Conservation (phyloP, 495 filamentous ascomycete genomes). For the Xylaria intraflava region DNA sequence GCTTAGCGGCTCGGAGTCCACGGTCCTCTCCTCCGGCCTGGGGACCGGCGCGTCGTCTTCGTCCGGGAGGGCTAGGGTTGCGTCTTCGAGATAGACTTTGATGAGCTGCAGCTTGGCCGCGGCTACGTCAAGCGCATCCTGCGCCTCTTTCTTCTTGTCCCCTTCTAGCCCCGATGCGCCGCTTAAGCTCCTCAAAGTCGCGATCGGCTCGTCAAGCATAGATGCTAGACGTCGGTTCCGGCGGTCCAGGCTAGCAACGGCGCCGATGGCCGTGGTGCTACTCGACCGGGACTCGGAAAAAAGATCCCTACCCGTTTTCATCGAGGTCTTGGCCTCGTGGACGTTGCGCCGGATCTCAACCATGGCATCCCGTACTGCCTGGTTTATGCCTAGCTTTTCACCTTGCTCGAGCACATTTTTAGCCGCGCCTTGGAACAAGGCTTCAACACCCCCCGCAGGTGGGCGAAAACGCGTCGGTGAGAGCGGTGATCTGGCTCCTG, state of each 20-base stretch:
- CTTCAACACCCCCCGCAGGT: conserved; percentile 61
- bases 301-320: conserved; percentile 22
- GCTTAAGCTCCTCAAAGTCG: conserved; percentile 52
- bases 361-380: conserved; percentile 83
- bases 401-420: conserved; percentile 73
- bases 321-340: conserved; percentile 36
- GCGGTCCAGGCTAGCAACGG: conserved; percentile 50
- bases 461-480: conserved; percentile 56
- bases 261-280: conserved; percentile 14
- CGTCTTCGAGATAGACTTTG: conserved; percentile 67
- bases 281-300: conserved; percentile 22
- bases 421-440: conserved; percentile 77
- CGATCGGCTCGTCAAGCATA: conserved; percentile 64
- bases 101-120: conserved; percentile 72
- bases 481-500: conserved; percentile 42
- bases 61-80: conserved; percentile 48
- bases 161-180: conserved; percentile 22
- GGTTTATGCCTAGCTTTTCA: conserved; percentile 82
- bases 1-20: conserved; percentile 14
- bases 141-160: conserved; percentile 28
- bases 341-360: conserved; percentile 61
- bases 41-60: conserved; percentile 29
- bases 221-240: conserved; percentile 67
- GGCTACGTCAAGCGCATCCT: conserved; percentile 54
- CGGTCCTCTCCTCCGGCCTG: not conserved